Base-by-base conservation (phyloP, 2,329 filamentous ascomycete species). In the Diplocarpon rosae region DNA sequence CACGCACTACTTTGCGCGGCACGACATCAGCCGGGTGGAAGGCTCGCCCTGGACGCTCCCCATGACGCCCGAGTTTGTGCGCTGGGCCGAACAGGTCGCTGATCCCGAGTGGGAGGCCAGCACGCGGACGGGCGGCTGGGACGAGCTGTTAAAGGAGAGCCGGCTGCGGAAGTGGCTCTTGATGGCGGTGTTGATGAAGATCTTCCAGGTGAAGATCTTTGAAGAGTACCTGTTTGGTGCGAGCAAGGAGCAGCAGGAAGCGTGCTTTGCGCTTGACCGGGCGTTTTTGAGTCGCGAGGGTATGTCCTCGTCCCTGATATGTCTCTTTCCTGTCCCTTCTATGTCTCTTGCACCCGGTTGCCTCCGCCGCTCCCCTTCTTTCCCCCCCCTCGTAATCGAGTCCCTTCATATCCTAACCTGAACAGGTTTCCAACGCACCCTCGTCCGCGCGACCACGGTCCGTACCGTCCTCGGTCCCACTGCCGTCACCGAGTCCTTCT, bases 401-500 rank as follows among this genome's bases (percentile, higher is more conserved):
- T 27, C 13, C 16, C 15, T 31, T 30, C n/a, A 34, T 16, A 15
- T 24, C 20, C 20, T 24, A 24, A 28, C 29, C 20, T 5, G 12
- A 16, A 29, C 16, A 59, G 58, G 55, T 2, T 60, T 56, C 24
- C 24, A 39, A 6, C 52, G 57, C 9, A 51, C 48, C 16, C 20
- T 30, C 2, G 42, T 58, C 9, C 54, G 57, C 32, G 27, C 53
- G 5, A 28, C 50, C 34, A 48, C 47, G 1, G 43, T 48, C 24
- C 50, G 54, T 10, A 48, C 46, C 10, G 44, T 60, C 27, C 29
- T 60, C 9, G 42, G 45, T 2, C 12, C 14, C 13, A 17, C 40
- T 8, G 32, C 53, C 9, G 41, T 54, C 35, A 55, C 58, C 1
- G 24, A 44, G 1, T 27, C 50, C 32, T 59, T 72, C 49, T 64